A percentile compares a stretch with the other conserved stretches of the same genome.
These are phyloP conservation scores for Penicillium herquei DNA, from an alignment of 495 filamentous ascomycete species.

Conservation along the genomic window DNA sequence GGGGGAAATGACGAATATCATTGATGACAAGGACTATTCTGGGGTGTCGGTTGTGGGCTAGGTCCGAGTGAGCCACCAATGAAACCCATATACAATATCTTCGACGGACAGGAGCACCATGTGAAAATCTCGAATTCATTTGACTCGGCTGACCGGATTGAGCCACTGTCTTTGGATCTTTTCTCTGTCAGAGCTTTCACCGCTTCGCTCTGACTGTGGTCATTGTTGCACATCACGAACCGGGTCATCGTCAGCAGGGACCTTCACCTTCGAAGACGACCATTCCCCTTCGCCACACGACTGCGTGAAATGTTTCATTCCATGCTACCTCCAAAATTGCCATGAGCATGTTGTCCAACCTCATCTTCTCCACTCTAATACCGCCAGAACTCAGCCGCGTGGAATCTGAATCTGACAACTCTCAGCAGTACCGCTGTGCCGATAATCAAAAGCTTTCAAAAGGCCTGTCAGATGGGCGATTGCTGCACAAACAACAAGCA, in stretches of 20 bases:
- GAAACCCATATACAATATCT: constrained; percentile 6
- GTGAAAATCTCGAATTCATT: constrained; percentile 16
- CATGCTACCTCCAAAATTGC: constrained; percentile 23
- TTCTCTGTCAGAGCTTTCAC: constrained; percentile 9
- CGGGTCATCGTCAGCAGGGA: constrained; percentile 26
- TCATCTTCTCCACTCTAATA: constrained; percentile 8
- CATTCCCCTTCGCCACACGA: constrained; percentile 13
- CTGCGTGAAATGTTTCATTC: constrained; percentile 21
- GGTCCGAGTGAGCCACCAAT: constrained; percentile 15
- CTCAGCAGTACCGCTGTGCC: constrained; percentile 46
- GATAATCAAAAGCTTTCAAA: constrained; percentile 56
- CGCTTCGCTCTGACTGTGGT: constrained; percentile 17
- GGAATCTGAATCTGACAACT: constrained; percentile 34
- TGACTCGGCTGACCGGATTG: constrained; percentile 22
- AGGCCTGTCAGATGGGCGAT: constrained; percentile 57
- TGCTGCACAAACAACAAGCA: constrained; percentile 60
- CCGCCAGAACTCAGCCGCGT: constrained; percentile 24
- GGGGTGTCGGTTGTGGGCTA: constrained; percentile 9
- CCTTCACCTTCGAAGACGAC: constrained; percentile 6
- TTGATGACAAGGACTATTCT: constrained; percentile 13
- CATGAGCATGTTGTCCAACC: constrained; percentile 31
- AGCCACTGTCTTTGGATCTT: constrained; percentile 1
- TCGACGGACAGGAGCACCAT: constrained; percentile 11
- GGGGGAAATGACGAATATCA: constrained; percentile 7
- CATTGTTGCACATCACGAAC: constrained; percentile 29